Base-by-base conservation (phyloP, 805 yeast species). In the Ogataea pilisensis region DNA sequence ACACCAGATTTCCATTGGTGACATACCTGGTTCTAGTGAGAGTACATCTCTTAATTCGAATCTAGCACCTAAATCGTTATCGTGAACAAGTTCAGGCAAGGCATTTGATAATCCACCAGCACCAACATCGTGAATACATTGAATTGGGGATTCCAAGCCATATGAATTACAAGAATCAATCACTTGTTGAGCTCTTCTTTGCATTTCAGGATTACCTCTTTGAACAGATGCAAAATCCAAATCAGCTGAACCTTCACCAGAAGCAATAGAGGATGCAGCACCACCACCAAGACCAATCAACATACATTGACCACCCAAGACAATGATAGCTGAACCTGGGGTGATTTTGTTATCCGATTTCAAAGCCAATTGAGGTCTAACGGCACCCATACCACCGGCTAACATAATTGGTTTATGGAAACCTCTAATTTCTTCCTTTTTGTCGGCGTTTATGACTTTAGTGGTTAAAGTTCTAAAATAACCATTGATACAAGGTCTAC, bases 1-100 rank as follows among this genome's bases (percentile, higher is more conserved):
- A 77, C 99, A 93, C 99, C 99, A 93, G 49, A 93, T 88, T 70
- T 93, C 99, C 95, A 93, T 87, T 41, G 99, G 98, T 5, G 98
- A 91, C 97, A 93, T 88, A 43, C 97, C 95, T 36, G 96, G 95
- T 65, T 93, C 99, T 50, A 89, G 75, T 28, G 89, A 82, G 42
- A 95, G 77, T 42, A 93, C 83, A 41, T 90, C 85, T 66, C 99
- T 80, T 50, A 93, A 74, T 65, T 93, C 96, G 49, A 93, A 93
- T 49, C 63, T 73, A 22, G 96, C 99, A 62, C 99, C 99, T 48
- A 93, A 75, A 50, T 85, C 93, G 62, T 93, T 93, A 64, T 93
- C 99, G 60, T 93, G 97, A 20, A 93, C 99, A 50, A 93, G 75
- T 68, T 93, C 99, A 8, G 99, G 97, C 53, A 93, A 72, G 8